These are phyloP conservation scores for Taiozyma sp. DNA, from an alignment of 1,139 yeast genomes.

Conservation along the genomic window DNA sequence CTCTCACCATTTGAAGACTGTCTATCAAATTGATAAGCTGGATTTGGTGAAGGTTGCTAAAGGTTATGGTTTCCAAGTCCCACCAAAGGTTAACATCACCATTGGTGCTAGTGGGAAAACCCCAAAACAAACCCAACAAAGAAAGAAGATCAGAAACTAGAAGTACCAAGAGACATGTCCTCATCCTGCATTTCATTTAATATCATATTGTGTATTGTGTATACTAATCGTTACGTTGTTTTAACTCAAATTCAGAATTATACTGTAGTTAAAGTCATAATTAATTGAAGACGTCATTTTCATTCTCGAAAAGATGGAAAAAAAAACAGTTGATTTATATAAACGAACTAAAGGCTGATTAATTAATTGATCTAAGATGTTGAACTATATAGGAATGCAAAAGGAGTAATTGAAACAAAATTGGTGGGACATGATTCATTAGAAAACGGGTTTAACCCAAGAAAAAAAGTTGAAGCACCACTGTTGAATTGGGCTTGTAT, in stretches of 20 bases:
- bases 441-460: neutral
- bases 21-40: conserved; percentile 90
- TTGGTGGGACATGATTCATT: neutral
- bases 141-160: conserved; percentile 18
- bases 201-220: neutral
- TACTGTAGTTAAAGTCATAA: neutral
- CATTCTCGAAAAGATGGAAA: neutral
- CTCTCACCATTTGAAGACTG: conserved; percentile 92
- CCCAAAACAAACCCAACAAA: conserved; percentile 21
- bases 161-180: neutral
- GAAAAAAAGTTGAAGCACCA: neutral
- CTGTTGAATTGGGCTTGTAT: neutral
- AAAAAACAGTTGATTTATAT: no score
- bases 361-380: neutral
- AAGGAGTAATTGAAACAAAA: neutral
- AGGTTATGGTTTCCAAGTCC: conserved; percentile 90
- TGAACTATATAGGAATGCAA: neutral
- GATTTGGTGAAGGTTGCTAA: conserved; percentile 94
- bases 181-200: neutral
- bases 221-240: neutral
- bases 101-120: conserved; percentile 89
- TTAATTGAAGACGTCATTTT: neutral
- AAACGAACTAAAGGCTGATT: neutral
- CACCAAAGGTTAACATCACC: conserved; percentile 95
- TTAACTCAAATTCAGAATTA: neutral